Evolutionary conservation across 1,284 basidiomycete species (phyloP).

Genomic region (Trichosporon faecale): DNA sequence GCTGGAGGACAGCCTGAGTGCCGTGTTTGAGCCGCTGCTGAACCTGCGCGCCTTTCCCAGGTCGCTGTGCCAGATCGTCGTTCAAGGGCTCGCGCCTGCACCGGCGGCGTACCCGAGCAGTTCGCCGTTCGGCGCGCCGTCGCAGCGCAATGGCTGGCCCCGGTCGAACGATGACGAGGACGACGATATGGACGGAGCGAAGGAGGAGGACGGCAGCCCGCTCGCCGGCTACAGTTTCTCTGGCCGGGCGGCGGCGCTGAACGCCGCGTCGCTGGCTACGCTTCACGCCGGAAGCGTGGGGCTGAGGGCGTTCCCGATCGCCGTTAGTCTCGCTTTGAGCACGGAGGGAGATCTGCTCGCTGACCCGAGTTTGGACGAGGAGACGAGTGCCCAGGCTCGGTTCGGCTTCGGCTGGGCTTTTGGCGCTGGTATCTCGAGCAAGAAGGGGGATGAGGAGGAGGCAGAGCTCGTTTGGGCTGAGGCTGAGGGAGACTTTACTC

Average conservation of each 20-base stretch:
- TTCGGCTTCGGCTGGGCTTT: slow-evolving; percentile 57
- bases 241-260: slow-evolving; percentile 57
- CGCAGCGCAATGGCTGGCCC: slow-evolving; percentile 40
- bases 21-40: slow-evolving; percentile 51
- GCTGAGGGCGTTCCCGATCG: slow-evolving; percentile 52
- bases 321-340: slow-evolving; percentile 52
- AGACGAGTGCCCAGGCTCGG: slow-evolving; percentile 60
- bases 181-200: background rate
- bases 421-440: slow-evolving; percentile 46
- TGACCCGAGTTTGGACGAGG: slow-evolving; percentile 65
- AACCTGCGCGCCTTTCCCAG: slow-evolving; percentile 55
- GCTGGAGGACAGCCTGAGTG: slow-evolving; percentile 41
- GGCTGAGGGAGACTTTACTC: slow-evolving; percentile 48
- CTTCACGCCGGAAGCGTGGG: slow-evolving; percentile 53
- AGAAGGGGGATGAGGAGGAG: slow-evolving; percentile 54
- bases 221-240: slow-evolving; percentile 31
- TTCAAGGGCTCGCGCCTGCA: slow-evolving; percentile 59
- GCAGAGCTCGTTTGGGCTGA: slow-evolving; percentile 54
- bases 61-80: slow-evolving; percentile 63
- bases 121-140: slow-evolving; percentile 18
- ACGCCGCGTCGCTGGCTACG: slow-evolving; percentile 54
- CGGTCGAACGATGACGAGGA: slow-evolving; percentile 26
- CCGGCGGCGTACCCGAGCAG: slow-evolving; percentile 30
- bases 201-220: background rate
- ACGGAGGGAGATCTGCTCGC: slow-evolving; percentile 59